Evolutionary conservation across 2,329 filamentous ascomycete species (phyloP).

Genomic region (Trichoderma endophyticum): DNA sequence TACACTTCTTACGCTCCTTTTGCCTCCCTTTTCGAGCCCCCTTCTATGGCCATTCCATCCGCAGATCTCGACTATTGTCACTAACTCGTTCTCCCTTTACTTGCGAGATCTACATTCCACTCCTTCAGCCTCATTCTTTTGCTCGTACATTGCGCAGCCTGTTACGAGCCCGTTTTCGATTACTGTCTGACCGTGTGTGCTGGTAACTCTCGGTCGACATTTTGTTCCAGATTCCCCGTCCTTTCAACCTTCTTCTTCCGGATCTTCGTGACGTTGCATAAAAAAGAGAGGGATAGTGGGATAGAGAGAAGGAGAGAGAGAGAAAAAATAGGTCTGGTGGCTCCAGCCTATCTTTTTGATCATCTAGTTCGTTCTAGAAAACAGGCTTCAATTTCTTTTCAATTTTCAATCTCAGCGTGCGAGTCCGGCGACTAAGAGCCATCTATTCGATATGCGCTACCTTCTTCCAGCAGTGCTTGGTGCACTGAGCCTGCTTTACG

Average conservation of each 20-base stretch:
- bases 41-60: slow-evolving; percentile 13
- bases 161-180: neutral
- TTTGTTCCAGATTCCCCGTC: neutral
- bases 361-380: neutral
- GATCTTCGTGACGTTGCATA: neutral
- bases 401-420: neutral
- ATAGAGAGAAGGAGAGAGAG: neutral
- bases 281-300: neutral
- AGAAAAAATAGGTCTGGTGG: neutral
- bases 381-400: neutral
- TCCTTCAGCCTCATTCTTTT: slow-evolving; percentile 5
- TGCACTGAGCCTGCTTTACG: slow-evolving; percentile 30
- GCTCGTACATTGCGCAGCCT: slow-evolving; percentile 2
- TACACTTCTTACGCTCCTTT: neutral
- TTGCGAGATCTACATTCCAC: slow-evolving; percentile 15
- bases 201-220: slow-evolving; percentile 13
- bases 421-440: neutral
- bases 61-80: neutral
- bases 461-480: slow-evolving; percentile 29
- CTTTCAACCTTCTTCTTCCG: neutral
- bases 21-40: slow-evolving; percentile 11
- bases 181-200: slow-evolving; percentile 1
- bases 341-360: neutral
- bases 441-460: slow-evolving; percentile 20
- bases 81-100: neutral